Evolutionary conservation across 2,329 filamentous ascomycete genomes (phyloP).

Genomic region (Juglanconis sp.): DNA sequence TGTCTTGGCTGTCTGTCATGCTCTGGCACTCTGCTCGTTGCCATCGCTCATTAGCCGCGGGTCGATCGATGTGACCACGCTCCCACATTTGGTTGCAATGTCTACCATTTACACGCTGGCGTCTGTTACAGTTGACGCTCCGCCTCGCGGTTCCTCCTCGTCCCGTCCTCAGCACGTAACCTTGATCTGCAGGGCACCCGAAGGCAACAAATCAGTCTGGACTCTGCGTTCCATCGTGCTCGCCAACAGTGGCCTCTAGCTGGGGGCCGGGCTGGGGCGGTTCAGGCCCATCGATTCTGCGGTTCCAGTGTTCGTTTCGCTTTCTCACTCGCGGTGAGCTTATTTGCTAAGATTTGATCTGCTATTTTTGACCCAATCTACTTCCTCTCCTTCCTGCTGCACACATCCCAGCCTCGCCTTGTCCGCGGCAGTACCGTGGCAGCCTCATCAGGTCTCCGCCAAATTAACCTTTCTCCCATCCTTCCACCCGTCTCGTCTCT

Average conservation of each 20-base stretch:
- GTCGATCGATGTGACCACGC: background rate
- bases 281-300: background rate
- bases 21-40: background rate
- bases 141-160: background rate
- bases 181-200: background rate
- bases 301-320: background rate
- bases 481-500: background rate
- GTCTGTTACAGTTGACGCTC: constrained; percentile 7
- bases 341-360: background rate
- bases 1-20: too few species aligned
- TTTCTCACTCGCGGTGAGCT: background rate
- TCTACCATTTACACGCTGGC: background rate
- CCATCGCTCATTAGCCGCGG: constrained; percentile 10
- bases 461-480: background rate
- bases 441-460: background rate
- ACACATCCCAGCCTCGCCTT: constrained; percentile 1
- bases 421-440: background rate
- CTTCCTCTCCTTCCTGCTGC: background rate
- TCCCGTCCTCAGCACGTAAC: background rate
- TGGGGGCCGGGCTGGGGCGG: background rate
- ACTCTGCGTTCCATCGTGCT: background rate
- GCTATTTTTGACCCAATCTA: constrained; percentile 9
- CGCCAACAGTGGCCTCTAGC: background rate
- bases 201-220: background rate
- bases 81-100: background rate